Conservation (phyloP, 768 basidiomycete genomes). For the Tulasnella sp. region DNA sequence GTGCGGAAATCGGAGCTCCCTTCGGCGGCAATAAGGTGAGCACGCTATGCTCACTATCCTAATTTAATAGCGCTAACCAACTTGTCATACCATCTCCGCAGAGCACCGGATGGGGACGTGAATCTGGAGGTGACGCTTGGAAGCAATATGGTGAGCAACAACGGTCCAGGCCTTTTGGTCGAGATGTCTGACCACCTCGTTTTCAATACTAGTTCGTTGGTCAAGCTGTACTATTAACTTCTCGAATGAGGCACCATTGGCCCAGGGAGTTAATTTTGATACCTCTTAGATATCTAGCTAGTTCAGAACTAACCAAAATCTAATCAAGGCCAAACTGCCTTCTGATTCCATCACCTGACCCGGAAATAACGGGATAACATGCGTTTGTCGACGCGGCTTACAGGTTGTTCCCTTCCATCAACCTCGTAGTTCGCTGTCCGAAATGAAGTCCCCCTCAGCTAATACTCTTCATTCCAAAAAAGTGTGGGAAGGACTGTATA, state of each 20-base stretch:
- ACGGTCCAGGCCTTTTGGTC: not conserved
- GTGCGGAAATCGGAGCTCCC: constrained; percentile 68
- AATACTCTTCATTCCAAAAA: too few relatives aligned
- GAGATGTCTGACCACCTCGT: constrained; percentile 6
- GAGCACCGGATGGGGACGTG: constrained; percentile 89
- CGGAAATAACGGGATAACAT: too few relatives aligned
- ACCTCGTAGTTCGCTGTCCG: too few relatives aligned
- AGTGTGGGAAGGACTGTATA: too few relatives aligned
- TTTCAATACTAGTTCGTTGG: constrained; percentile 23
- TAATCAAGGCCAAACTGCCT: not conserved
- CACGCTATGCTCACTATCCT: constrained; percentile 15
- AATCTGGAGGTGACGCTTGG: constrained; percentile 98
- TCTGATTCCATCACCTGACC: too few relatives aligned
- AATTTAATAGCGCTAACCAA: not conserved
- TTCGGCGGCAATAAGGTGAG: constrained; percentile 90
- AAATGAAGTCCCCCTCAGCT: too few relatives aligned
- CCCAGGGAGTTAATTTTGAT: constrained; percentile 84
- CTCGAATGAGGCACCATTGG: constrained; percentile 75
- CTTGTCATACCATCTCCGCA: constrained; percentile 22
- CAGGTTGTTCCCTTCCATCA: too few relatives aligned
- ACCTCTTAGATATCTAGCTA: constrained; percentile 11
- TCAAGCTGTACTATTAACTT: constrained; percentile 88
- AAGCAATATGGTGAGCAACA: constrained; percentile 76
- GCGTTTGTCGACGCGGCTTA: too few relatives aligned
- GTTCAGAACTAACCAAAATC: not conserved